A percentile compares a stretch with the other conserved stretches of the same genome.
Conservation (phyloP, 768 basidiomycete species). For the Tylopilus sp. region DNA sequence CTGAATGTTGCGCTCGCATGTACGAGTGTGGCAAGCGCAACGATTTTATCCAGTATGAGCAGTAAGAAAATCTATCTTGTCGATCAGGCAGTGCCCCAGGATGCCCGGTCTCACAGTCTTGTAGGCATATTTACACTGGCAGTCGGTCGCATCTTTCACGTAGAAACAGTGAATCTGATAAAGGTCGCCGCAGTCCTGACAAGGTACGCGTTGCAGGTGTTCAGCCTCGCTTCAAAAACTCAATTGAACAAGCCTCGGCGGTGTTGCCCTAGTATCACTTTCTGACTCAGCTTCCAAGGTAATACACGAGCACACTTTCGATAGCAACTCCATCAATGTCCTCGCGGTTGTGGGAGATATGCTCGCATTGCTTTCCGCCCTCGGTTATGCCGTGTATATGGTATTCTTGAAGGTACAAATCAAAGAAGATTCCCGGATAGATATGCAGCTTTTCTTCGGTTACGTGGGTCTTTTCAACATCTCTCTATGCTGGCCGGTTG, state of each 20-base stretch:
- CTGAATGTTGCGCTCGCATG: constrained; percentile 80
- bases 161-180: constrained; percentile 69
- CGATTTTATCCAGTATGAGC: constrained; percentile 85
- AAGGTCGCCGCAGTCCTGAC: constrained; percentile 77
- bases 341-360: constrained; percentile 61
- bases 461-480: constrained; percentile 90
- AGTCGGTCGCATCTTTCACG: constrained; percentile 75
- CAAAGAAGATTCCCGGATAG: constrained; percentile 72
- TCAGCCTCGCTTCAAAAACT: neutral
- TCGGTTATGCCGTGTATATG: constrained; percentile 87
- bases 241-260: constrained; percentile 55
- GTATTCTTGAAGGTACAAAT: constrained; percentile 87
- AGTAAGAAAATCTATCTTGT: constrained; percentile 46
- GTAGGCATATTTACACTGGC: constrained; percentile 91
- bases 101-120: neutral
- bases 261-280: constrained; percentile 84
- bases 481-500: constrained; percentile 70
- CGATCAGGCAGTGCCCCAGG: neutral
- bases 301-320: constrained; percentile 10
- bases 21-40: constrained; percentile 93
- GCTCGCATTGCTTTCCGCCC: constrained; percentile 81
- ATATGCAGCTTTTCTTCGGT: constrained; percentile 95
- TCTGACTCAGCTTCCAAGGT: constrained; percentile 58
- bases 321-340: constrained; percentile 17
- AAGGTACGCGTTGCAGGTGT: constrained; percentile 48